These are phyloP conservation scores for Nannochloropsis gaditana DNA, from an alignment of 108 stramenopile species.

Conservation along the genomic window DNA sequence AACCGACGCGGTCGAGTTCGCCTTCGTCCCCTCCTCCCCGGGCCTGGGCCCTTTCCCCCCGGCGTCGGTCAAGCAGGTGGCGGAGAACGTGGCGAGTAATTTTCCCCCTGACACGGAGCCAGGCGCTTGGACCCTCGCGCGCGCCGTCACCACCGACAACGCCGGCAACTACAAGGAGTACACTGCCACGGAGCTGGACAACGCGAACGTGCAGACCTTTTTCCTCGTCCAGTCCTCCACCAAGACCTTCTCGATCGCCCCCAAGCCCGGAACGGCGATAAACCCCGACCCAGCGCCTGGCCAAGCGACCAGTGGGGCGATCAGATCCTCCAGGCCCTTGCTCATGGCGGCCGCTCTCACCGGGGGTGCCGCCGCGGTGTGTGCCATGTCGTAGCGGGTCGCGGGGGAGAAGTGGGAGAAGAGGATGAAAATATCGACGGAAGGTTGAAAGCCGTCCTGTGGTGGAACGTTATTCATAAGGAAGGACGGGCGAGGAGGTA, in stretches of 20 bases:
- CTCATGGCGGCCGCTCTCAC: neutral
- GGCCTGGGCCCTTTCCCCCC: neutral
- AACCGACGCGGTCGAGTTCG: neutral
- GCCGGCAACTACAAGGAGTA: neutral
- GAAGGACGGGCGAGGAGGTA: neutral
- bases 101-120: neutral
- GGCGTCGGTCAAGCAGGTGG: neutral
- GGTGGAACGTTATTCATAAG: no score
- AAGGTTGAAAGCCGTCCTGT: neutral
- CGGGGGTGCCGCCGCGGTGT: neutral
- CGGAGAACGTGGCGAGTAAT: neutral
- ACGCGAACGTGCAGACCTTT: constrained; percentile 4
- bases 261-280: neutral
- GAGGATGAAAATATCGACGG: neutral
- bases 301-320: neutral
- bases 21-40: neutral
- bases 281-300: neutral
- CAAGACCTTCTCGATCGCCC: neutral
- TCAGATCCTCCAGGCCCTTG: neutral
- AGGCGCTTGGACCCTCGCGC: neutral
- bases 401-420: neutral
- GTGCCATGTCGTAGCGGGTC: neutral
- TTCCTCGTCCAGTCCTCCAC: neutral
- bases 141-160: constrained; percentile 15
- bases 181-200: constrained; percentile 1